A percentile compares a stretch with the other conserved stretches of the same genome.
phyloP scores from a whole-genome alignment of 1,139 yeast species.

The Diutina catenulata region DNA sequence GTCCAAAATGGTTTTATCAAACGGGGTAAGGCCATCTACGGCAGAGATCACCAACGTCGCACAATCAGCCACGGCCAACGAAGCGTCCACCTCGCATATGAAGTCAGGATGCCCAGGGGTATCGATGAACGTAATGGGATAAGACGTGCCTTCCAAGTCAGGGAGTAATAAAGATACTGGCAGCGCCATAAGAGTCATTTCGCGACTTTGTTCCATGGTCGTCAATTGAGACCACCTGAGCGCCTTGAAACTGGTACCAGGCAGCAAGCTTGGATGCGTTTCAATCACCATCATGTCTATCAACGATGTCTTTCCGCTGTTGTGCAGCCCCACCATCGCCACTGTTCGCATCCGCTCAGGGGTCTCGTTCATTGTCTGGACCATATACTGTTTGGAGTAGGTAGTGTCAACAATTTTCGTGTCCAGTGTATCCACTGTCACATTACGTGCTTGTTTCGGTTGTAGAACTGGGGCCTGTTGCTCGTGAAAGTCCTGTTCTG shows the following conservation, averaged over 20 bases:
- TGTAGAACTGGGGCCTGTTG: conserved; percentile 1
- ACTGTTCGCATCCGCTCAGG: conserved; percentile 68
- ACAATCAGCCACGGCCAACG: conserved; percentile 52
- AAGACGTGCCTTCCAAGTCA: conserved; percentile 43
- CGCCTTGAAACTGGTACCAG: conserved; percentile 31
- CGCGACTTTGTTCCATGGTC: conserved; percentile 57
- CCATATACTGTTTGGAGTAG: conserved; percentile 49
- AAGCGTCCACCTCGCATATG: conserved; percentile 56
- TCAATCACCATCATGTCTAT: conserved; percentile 57
- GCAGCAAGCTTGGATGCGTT: no score
- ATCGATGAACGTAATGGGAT: conserved; percentile 56
- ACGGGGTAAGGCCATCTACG: conserved; percentile 64
- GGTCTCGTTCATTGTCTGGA: conserved; percentile 27
- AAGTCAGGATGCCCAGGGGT: conserved; percentile 91
- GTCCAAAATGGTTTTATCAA: conserved; percentile 37
- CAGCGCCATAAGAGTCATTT: conserved; percentile 52
- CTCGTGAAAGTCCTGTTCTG: neutral
- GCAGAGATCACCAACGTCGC: conserved; percentile 67
- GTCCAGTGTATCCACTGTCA: no score
- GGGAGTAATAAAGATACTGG: conserved; percentile 56
- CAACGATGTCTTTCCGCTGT: conserved; percentile 81
- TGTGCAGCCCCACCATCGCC: conserved; percentile 71
- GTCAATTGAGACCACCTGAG: conserved; percentile 63
- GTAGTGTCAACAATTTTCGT: neutral
- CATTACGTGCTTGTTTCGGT: neutral